phyloP scores from a whole-genome alignment of 164 flowering plant genomes.

The Sextonia rubra region DNA sequence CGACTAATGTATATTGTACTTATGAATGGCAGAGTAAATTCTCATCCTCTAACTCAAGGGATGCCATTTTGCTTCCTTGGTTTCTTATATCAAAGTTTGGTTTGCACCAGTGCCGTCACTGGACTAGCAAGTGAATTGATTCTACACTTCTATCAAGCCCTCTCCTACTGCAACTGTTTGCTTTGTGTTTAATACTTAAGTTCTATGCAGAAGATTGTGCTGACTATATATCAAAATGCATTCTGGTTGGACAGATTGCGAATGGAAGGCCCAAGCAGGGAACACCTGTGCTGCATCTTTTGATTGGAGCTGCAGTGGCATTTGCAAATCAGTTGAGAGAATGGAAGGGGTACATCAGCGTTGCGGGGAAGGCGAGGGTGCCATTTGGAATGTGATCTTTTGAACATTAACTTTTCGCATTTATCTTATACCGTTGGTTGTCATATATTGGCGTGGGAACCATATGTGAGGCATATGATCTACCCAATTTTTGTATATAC shows the following conservation, averaged over 20 bases:
- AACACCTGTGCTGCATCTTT: conserved; percentile 90
- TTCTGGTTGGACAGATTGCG: conserved; percentile 49
- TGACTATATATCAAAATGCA: not conserved
- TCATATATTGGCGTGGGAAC: not conserved
- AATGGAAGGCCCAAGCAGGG: conserved; percentile 92
- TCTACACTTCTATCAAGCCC: too few species aligned
- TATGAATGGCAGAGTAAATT: too few species aligned
- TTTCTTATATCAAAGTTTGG: too few species aligned
- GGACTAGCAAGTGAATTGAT: too few species aligned
- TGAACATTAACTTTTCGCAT: conserved; percentile 20
- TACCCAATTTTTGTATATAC: not conserved
- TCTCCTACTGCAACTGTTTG: too few species aligned
- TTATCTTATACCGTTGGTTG: not conserved
- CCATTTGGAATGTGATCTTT: conserved; percentile 72
- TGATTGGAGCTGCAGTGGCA: conserved; percentile 96
- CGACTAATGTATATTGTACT: too few species aligned
- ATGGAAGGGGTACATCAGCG: conserved; percentile 78
- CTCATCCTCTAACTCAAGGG: too few species aligned
- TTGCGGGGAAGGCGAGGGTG: conserved; percentile 83
- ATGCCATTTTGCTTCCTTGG: too few species aligned
- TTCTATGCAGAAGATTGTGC: too few species aligned
- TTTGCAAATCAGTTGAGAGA: conserved; percentile 85
- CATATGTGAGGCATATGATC: not conserved
- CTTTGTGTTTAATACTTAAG: too few species aligned
- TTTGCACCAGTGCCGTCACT: too few species aligned